phyloP scores from a whole-genome alignment of 2,329 filamentous ascomycete species.

The Penicillium olsonii region DNA sequence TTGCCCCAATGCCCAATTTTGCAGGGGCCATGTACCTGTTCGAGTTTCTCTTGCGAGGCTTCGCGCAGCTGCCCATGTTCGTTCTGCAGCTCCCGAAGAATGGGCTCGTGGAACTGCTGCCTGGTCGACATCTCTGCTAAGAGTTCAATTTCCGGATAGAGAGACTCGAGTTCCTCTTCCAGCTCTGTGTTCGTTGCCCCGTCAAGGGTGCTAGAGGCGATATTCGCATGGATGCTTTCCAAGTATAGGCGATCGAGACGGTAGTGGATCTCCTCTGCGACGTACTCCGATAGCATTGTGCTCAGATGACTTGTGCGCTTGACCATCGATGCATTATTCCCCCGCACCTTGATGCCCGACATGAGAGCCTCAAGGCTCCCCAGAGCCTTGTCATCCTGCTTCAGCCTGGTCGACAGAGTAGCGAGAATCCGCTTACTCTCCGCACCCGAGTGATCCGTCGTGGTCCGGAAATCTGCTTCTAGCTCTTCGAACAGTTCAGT shows the following conservation, averaged over 20 bases:
- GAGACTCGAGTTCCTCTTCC: conserved; percentile 40
- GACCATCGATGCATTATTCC: conserved; percentile 30
- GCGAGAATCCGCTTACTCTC: conserved; percentile 39
- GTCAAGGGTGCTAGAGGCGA: conserved; percentile 3
- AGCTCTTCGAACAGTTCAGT: conserved; percentile 38
- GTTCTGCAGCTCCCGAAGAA: conserved; percentile 37
- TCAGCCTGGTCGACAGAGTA: conserved; percentile 34
- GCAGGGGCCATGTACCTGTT: conserved; percentile 29
- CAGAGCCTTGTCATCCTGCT: conserved; percentile 40
- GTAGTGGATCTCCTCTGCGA: conserved; percentile 40
- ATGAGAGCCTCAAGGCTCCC: conserved; percentile 32
- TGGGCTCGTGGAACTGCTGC: conserved; percentile 45
- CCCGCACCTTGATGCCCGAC: conserved; percentile 29
- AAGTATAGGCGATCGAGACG: conserved; percentile 45
- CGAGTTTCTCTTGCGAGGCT: conserved; percentile 35
- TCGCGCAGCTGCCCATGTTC: conserved; percentile 32
- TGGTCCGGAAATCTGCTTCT: conserved; percentile 30
- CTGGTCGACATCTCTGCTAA: conserved; percentile 45
- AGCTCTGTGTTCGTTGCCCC: conserved; percentile 27
- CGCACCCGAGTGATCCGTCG: conserved; percentile 31
- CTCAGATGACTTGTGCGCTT: conserved; percentile 33
- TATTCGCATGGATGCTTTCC: conserved; percentile 25
- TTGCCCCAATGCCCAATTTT: neutral
- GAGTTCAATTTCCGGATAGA: conserved; percentile 43
- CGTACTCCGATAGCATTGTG: conserved; percentile 32